Evolutionary conservation across 2,329 filamentous ascomycete species (phyloP).

Genomic region (Beauveria australis): DNA sequence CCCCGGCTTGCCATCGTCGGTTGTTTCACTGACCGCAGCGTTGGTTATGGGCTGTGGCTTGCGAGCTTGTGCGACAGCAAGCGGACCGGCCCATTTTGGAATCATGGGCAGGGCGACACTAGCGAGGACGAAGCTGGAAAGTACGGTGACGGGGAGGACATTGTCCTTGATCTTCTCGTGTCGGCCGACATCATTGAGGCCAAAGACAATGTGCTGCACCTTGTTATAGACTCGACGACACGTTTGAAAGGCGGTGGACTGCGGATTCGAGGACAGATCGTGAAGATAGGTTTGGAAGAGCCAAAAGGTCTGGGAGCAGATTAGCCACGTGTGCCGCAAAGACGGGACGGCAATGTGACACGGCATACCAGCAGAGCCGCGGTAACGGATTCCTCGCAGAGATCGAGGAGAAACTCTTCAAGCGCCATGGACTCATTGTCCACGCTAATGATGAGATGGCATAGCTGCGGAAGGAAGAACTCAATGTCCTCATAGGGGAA

Average conservation of each 20-base stretch:
- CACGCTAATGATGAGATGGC: constrained; percentile 79
- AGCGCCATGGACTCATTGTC: constrained; percentile 88
- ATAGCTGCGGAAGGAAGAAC: constrained; percentile 84
- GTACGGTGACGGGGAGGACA: constrained; percentile 67
- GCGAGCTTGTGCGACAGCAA: constrained; percentile 73
- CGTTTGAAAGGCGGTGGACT: constrained; percentile 70
- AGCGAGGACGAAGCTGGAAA: constrained; percentile 72
- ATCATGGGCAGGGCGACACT: constrained; percentile 68
- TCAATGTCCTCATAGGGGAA: constrained; percentile 89
- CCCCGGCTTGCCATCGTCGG: constrained; percentile 44
- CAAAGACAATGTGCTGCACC: constrained; percentile 81
- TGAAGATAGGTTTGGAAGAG: constrained; percentile 82
- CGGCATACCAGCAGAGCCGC: constrained; percentile 65
- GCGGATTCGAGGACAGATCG: constrained; percentile 68
- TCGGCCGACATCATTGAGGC: constrained; percentile 58
- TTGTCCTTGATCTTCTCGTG: constrained; percentile 77
- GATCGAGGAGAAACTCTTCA: constrained; percentile 78
- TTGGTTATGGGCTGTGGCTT: constrained; percentile 50
- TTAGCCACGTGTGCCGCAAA: neutral
- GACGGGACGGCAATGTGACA: neutral
- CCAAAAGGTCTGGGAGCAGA: constrained; percentile 67
- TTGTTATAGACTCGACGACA: constrained; percentile 81
- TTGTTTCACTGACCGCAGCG: constrained; percentile 23
- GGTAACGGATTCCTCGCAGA: constrained; percentile 82
- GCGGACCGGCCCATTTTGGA: constrained; percentile 68